These are phyloP conservation scores for Coffea canephora DNA, from an alignment of 257 asterid species.

Conservation along the genomic window DNA sequence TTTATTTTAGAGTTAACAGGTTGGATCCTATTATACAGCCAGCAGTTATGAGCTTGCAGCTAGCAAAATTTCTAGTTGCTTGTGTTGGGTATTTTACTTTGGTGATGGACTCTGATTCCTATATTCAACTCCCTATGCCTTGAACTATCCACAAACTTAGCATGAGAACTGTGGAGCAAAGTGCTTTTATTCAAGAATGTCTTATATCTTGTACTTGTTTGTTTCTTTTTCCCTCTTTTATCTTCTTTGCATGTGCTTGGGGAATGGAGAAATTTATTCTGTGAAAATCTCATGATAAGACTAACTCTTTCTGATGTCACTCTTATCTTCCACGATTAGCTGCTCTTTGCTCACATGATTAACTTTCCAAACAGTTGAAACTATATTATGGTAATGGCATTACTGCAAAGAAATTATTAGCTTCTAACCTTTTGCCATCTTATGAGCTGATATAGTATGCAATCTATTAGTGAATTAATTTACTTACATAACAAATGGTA, in stretches of 20 bases:
- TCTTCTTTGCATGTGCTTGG: conserved; percentile 4
- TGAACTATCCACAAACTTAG: neutral
- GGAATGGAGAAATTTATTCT: neutral
- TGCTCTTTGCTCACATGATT: neutral
- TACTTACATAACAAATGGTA: neutral
- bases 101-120: neutral
- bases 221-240: neutral
- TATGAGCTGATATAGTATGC: neutral
- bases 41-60: neutral
- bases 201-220: neutral
- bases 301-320: neutral
- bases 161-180: neutral
- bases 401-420: neutral
- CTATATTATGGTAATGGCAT: neutral
- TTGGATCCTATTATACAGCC: neutral
- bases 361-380: neutral
- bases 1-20: neutral
- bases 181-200: neutral
- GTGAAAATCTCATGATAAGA: neutral
- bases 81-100: neutral
- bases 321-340: neutral
- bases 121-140: neutral
- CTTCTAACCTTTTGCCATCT: neutral
- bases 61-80: neutral
- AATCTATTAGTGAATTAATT: neutral